Conservation (phyloP, 2,329 filamentous ascomycete species). For the Davidsoniella eucalypti region DNA sequence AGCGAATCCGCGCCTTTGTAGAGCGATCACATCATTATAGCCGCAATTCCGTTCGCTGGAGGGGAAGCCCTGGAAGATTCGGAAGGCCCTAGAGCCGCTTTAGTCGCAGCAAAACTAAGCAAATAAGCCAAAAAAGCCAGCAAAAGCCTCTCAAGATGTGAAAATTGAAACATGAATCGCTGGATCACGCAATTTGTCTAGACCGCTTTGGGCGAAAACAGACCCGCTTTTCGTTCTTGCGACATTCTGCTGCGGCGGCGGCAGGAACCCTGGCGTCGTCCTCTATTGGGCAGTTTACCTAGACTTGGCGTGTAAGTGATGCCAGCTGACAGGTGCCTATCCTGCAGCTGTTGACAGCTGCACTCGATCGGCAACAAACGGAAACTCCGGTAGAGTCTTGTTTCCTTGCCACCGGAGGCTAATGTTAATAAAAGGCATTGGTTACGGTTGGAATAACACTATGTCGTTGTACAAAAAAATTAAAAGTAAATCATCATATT, state of each 20-base stretch:
- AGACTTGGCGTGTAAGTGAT: not conserved
- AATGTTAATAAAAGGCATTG: too few species aligned
- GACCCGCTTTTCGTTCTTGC: constrained; percentile 10
- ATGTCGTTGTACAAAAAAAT: too few species aligned
- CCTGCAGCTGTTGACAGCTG: not conserved
- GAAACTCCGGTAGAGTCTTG: too few species aligned
- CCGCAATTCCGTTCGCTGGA: not conserved
- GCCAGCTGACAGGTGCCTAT: not conserved
- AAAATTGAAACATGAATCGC: constrained; percentile 7
- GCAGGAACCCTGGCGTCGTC: not conserved
- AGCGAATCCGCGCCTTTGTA: not conserved
- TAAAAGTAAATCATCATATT: too few species aligned
- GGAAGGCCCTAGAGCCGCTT: not conserved
- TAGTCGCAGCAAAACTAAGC: not conserved
- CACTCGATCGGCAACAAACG: too few species aligned
- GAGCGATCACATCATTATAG: not conserved
- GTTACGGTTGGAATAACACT: too few species aligned
- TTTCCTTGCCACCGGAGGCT: too few species aligned
- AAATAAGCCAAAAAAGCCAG: too few species aligned
- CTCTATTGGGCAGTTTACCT: too few species aligned
- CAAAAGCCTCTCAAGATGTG: not conserved
- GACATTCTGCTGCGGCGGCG: not conserved
- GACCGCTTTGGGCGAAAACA: constrained; percentile 8
- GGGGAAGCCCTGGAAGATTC: not conserved
- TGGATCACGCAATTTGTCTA: constrained; percentile 13